Percentiles rank a stretch among this genome's conserved stretches.
These are phyloP conservation scores for Pleoardoris graminearum DNA, from an alignment of 2,329 filamentous ascomycete species.

Conservation along the genomic window DNA sequence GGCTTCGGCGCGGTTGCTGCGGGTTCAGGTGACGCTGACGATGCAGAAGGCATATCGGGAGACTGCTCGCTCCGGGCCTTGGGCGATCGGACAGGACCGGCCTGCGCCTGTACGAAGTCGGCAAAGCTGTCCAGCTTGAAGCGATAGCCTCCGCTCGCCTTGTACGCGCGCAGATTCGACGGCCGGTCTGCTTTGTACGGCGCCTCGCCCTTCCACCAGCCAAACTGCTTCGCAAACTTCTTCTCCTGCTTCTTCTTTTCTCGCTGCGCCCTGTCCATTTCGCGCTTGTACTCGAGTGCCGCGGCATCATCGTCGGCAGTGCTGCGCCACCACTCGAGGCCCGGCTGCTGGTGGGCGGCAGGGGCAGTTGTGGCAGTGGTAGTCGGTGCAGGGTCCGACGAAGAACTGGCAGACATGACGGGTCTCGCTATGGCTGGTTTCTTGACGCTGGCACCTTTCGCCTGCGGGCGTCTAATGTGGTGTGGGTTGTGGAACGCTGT, in stretches of 20 bases:
- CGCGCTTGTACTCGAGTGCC: slow-evolving; percentile 66
- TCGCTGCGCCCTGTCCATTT: slow-evolving; percentile 71
- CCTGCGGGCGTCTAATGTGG: slow-evolving; percentile 38
- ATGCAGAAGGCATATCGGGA: slow-evolving; percentile 14
- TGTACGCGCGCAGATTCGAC: slow-evolving; percentile 34
- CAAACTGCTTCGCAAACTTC: slow-evolving; percentile 73
- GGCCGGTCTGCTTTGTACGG: slow-evolving; percentile 29
- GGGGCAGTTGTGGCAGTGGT: slow-evolving; percentile 13
- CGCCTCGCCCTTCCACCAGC: slow-evolving; percentile 55
- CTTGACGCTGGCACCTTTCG: slow-evolving; percentile 29
- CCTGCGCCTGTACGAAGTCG: slow-evolving; percentile 25
- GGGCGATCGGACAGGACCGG: slow-evolving; percentile 10
- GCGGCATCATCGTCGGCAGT: slow-evolving; percentile 79
- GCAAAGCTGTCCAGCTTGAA: slow-evolving; percentile 30
- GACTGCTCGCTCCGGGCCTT: slow-evolving; percentile 22
- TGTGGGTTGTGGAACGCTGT: slow-evolving; percentile 41
- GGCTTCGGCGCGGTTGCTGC: slow-evolving; percentile 19
- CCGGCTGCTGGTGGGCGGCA: slow-evolving; percentile 2
- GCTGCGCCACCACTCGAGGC: slow-evolving; percentile 63
- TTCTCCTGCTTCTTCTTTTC: slow-evolving; percentile 63
- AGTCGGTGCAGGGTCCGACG: slow-evolving; percentile 18
- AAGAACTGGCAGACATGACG: slow-evolving; percentile 17
- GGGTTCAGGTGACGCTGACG: slow-evolving; percentile 19
- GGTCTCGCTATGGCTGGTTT: slow-evolving; percentile 27
- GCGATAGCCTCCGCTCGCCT: slow-evolving; percentile 29